phyloP scores from a whole-genome alignment of 768 basidiomycete species.

The Crepidotus variabilis region DNA sequence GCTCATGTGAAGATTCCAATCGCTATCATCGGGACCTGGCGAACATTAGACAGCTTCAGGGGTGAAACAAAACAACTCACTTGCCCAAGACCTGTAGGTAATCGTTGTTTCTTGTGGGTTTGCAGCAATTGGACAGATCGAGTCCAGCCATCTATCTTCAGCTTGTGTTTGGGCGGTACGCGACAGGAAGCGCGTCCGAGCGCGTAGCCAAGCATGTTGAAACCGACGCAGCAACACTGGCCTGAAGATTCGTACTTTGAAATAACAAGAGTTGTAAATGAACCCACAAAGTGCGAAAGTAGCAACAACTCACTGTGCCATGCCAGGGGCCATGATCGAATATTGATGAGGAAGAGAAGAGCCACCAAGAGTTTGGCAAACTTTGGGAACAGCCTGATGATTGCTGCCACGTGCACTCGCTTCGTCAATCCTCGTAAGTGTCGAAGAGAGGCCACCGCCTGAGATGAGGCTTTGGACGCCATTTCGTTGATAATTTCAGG shows the following conservation, averaged over 20 bases:
- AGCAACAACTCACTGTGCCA: slow-evolving; percentile 60
- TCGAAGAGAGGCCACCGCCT: neutral
- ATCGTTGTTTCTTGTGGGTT: slow-evolving; percentile 48
- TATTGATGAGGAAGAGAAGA: slow-evolving; percentile 53
- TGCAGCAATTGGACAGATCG: slow-evolving; percentile 47
- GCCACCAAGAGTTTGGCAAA: slow-evolving; percentile 39
- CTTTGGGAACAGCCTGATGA: slow-evolving; percentile 9
- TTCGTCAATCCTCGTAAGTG: neutral
- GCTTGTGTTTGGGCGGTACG: slow-evolving; percentile 24
- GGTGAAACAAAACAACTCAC: slow-evolving; percentile 36
- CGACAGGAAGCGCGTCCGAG: slow-evolving; percentile 35
- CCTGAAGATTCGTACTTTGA: slow-evolving; percentile 47
- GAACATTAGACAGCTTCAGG: neutral
- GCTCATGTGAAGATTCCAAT: slow-evolving; percentile 73
- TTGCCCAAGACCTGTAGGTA: slow-evolving; percentile 47
- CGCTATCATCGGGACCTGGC: slow-evolving; percentile 65
- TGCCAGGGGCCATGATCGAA: slow-evolving; percentile 56
- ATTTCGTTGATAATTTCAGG: neutral
- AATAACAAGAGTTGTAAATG: slow-evolving; percentile 1
- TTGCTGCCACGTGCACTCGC: neutral
- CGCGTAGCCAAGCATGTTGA: slow-evolving; percentile 26
- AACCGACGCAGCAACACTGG: slow-evolving; percentile 36
- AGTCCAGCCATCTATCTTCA: slow-evolving; percentile 42
- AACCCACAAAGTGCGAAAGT: neutral
- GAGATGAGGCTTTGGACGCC: neutral